Evolutionary conservation across 2,329 filamentous ascomycete species (phyloP), one percentile per base, ranked within the genome.

Genomic region (Diaporthe citrichinensis): DNA sequence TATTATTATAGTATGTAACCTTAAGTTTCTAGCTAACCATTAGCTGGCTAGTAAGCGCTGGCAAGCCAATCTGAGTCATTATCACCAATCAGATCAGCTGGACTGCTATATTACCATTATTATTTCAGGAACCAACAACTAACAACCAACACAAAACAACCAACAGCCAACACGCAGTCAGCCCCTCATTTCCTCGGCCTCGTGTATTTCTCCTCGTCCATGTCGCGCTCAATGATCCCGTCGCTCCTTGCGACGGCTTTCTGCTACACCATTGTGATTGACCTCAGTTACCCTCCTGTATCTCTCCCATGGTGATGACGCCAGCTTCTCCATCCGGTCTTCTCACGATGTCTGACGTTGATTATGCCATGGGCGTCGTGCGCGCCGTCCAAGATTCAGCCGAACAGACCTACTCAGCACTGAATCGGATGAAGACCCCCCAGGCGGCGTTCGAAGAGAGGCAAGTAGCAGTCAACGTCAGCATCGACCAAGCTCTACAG

Each of bases 381-480:
- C 7, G 1, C 12, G 41, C 61, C 6, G 17, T 34, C 17, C 8
- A 14, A 49, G 17, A 23, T 23, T 34, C 8, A 17, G 2, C 9
- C 20, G 9, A 14, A 10, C 61, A 65, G 25, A 46, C 17, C 41
- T 8, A 23, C 41, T 9, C 10, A 0, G 61, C 25, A 49, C 41
- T 65, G 61, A 25, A 10, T 23, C 4, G 15, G 41, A 46, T 49
- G 25, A 31, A 49, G 61, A 34, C 25, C 17, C 61, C 61, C 17
- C 41, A 49, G 41, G 41, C 61, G 25, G 61, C 25, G 61, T n/a
- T 46, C 41, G 41, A 65, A 49, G 61, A 65, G 61, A 31, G 23
- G 17, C 9, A 15, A 65, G 15, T 25, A 49, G 28, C 61, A 31
- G 17, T 46, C 28, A 14, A 34, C 41, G 61, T 4, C 61, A 34